phyloP scores from a whole-genome alignment of 257 asterid species.

The Craterostigma plantagineum region DNA sequence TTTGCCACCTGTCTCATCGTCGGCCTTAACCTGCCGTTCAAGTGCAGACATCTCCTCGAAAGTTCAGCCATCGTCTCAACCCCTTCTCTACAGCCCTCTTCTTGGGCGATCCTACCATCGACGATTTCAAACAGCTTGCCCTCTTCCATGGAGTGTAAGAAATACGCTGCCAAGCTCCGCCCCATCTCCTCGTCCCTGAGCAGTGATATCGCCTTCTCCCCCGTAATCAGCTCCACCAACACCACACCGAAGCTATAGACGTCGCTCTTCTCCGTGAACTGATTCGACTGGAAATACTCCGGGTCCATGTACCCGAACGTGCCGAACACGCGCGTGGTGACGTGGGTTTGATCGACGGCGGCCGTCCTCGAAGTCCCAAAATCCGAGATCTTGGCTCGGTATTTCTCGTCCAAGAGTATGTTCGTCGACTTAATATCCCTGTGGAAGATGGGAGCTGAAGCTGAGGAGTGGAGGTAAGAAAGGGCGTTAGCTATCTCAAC shows the following conservation, averaged over 20 bases:
- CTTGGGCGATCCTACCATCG: conserved; percentile 14
- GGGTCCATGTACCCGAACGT: conserved; percentile 28
- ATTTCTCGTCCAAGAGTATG: conserved; percentile 17
- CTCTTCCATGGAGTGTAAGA: conserved; percentile 20
- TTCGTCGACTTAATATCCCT: conserved; percentile 23
- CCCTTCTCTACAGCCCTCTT: conserved; percentile 10
- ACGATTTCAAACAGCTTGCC: conserved; percentile 13
- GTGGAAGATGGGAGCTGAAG: conserved; percentile 23
- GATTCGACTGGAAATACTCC: conserved; percentile 18
- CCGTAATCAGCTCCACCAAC: conserved; percentile 21
- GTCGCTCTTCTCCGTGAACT: conserved; percentile 24
- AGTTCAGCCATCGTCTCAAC: conserved; percentile 13
- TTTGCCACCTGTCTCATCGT: conserved; percentile 23
- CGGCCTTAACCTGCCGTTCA: conserved; percentile 27
- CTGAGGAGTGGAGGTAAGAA: conserved; percentile 22
- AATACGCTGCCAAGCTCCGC: conserved; percentile 14
- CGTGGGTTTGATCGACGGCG: conserved; percentile 18
- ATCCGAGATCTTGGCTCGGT: conserved; percentile 15
- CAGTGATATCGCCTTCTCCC: conserved; percentile 16
- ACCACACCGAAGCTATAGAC: conserved; percentile 21
- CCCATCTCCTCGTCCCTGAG: conserved; percentile 13
- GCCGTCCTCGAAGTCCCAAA: conserved; percentile 17
- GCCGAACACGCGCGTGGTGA: conserved; percentile 18
- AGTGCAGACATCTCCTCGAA: conserved; percentile 19
- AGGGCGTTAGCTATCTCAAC: conserved; percentile 21